phyloP scores from a whole-genome alignment of 805 yeast genomes.

The Kregervanrija fluxuum region DNA sequence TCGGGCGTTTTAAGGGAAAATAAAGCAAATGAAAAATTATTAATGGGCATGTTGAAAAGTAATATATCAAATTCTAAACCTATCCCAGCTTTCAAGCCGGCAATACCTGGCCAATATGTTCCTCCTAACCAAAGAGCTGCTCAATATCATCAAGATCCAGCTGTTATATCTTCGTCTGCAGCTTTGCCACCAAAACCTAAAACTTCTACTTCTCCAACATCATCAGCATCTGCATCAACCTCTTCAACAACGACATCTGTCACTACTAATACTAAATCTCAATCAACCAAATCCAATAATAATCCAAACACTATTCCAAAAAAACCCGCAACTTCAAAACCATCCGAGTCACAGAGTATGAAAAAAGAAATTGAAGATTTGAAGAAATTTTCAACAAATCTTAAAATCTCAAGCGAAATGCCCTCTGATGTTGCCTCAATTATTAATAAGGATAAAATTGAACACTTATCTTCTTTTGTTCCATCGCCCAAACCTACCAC shows the following conservation, averaged over 20 bases:
- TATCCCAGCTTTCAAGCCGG: background rate
- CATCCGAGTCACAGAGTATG: conserved; percentile 26
- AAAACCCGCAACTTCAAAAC: conserved; percentile 6
- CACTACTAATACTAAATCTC: background rate
- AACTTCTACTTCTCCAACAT: background rate
- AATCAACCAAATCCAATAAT: background rate
- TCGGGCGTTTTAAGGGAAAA: conserved; percentile 76
- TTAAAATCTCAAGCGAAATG: conserved; percentile 44
- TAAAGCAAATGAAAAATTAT: conserved; percentile 10
- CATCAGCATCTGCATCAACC: conserved; percentile 1
- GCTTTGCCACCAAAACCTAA: conserved; percentile 12
- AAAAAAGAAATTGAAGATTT: conserved; percentile 61
- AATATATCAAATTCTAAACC: background rate
- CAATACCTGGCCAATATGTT: conserved; percentile 36
- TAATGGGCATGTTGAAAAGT: conserved; percentile 21
- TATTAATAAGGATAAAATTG: conserved; percentile 47
- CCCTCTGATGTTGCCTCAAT: conserved; percentile 68
- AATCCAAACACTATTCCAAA: conserved; percentile 4
- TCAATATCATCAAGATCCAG: conserved; percentile 53
- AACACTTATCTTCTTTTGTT: background rate
- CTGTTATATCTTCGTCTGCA: conserved; percentile 51
- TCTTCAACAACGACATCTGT: conserved; percentile 3
- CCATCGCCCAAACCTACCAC: background rate
- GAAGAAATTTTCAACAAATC: conserved; percentile 72
- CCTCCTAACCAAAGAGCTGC: conserved; percentile 53